Conservation (phyloP, 1,139 yeast species). For the Lodderomyces metapsilosis region DNA sequence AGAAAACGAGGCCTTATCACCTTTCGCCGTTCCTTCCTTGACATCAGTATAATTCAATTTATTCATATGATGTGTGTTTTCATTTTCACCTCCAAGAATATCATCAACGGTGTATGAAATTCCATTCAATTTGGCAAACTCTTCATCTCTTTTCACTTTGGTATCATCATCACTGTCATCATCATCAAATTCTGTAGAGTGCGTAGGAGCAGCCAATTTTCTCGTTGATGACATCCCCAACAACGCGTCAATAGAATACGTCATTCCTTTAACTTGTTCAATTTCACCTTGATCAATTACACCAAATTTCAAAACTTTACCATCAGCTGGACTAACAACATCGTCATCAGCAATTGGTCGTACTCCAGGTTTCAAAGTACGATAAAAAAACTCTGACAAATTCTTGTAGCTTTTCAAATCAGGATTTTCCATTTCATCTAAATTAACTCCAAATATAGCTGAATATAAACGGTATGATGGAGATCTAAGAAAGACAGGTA, state of each 20-base stretch:
- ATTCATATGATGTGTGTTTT: slow-evolving; percentile 35
- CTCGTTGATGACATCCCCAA: slow-evolving; percentile 59
- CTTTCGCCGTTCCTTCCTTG: slow-evolving; percentile 52
- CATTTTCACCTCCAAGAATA: slow-evolving; percentile 50
- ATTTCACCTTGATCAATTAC: slow-evolving; percentile 79
- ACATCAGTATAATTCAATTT: slow-evolving; percentile 54
- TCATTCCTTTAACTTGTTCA: slow-evolving; percentile 96
- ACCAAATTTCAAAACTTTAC: slow-evolving; percentile 84
- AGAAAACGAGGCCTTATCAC: slow-evolving; percentile 31
- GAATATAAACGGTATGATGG: slow-evolving; percentile 83
- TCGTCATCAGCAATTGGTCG: slow-evolving; percentile 73
- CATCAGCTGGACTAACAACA: slow-evolving; percentile 91
- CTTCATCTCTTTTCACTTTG: slow-evolving; percentile 55
- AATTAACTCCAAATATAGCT: slow-evolving; percentile 78
- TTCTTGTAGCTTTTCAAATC: slow-evolving; percentile 74
- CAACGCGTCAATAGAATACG: slow-evolving; percentile 86
- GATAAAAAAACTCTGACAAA: slow-evolving; percentile 87
- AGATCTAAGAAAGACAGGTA: slow-evolving; percentile 86
- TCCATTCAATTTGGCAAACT: slow-evolving; percentile 78
- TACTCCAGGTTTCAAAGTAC: slow-evolving; percentile 74
- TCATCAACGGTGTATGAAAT: slow-evolving; percentile 72
- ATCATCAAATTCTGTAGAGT: slow-evolving; percentile 47
- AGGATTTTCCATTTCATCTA: slow-evolving; percentile 85
- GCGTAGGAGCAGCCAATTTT: slow-evolving; percentile 59
- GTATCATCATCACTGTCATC: slow-evolving; percentile 42